Evolutionary conservation across 345 rosid genomes (phyloP).

Genomic region (Barbarea vulgaris): DNA sequence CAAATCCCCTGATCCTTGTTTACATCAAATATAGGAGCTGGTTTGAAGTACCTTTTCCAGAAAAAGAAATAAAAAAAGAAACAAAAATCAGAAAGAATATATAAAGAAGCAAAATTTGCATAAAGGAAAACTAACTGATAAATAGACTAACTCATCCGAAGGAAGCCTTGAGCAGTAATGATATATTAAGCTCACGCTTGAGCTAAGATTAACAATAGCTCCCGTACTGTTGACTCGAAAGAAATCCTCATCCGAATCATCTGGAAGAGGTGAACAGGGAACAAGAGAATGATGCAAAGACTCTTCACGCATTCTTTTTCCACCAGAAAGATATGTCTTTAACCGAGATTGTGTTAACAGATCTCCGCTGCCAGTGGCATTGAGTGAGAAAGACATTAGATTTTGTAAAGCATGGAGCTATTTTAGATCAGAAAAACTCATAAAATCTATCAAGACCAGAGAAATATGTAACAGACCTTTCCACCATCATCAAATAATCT

Average conservation of each 20-base stretch:
- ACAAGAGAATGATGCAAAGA: slow-evolving; percentile 55
- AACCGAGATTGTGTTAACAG: slow-evolving; percentile 49
- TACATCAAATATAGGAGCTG: slow-evolving; percentile 59
- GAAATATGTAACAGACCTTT: slow-evolving; percentile 46
- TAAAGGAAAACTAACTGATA: not conserved
- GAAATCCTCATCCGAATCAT: slow-evolving; percentile 41
- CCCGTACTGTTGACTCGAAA: slow-evolving; percentile 65
- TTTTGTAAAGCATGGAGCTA: slow-evolving; percentile 6
- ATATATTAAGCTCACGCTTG: slow-evolving; percentile 66
- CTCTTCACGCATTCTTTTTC: slow-evolving; percentile 74
- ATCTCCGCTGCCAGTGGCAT: slow-evolving; percentile 57
- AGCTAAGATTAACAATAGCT: slow-evolving; percentile 58
- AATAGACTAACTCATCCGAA: slow-evolving; percentile 70
- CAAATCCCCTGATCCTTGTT: slow-evolving; percentile 51
- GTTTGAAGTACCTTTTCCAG: slow-evolving; percentile 72
- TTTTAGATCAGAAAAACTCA: not conserved
- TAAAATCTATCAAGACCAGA: not conserved
- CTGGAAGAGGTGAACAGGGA: slow-evolving; percentile 59
- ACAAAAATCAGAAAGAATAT: not conserved
- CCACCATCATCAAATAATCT: slow-evolving; percentile 76
- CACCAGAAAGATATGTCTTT: slow-evolving; percentile 60
- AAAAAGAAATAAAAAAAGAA: not conserved
- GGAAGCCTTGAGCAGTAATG: slow-evolving; percentile 91
- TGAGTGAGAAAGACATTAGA: not conserved
- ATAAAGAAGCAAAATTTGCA: not conserved